phyloP scores from a whole-genome alignment of 805 yeast genomes.

The Spathaspora boniae region DNA sequence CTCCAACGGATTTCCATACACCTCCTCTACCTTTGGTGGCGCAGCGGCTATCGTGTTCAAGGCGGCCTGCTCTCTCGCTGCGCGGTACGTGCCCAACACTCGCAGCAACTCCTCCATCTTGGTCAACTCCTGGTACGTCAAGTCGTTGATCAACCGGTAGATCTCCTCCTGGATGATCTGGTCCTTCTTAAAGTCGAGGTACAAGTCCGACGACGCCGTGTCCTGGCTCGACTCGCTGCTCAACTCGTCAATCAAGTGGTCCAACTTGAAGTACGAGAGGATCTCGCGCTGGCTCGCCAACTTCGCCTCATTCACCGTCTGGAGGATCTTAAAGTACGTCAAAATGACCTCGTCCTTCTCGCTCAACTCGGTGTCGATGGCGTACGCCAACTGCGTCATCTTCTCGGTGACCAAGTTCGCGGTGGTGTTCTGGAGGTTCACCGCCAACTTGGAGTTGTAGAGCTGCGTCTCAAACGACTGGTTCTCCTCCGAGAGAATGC shows the following conservation, averaged over 20 bases:
- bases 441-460: conserved; percentile 31
- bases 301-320: conserved; percentile 21
- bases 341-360: conserved; percentile 33
- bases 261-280: conserved; percentile 28
- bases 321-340: conserved; percentile 22
- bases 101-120: conserved; percentile 26
- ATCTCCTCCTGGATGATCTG: conserved; percentile 40
- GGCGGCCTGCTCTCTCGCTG: conserved; percentile 2
- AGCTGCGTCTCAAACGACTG: conserved; percentile 37
- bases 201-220: conserved; percentile 7
- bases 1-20: too few relatives aligned
- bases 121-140: conserved; percentile 32
- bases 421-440: conserved; percentile 30
- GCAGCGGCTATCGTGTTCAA: too few relatives aligned
- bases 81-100: conserved; percentile 1
- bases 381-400: conserved; percentile 34
- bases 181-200: conserved; percentile 26
- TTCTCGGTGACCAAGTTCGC: conserved; percentile 35
- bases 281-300: conserved; percentile 26
- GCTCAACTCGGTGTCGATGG: conserved; percentile 35
- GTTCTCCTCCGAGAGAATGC: conserved; percentile 9
- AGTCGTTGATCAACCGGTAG: conserved; percentile 35
- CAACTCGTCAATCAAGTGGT: conserved; percentile 27
- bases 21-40: too few relatives aligned
- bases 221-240: conserved; percentile 14